Evolutionary conservation across 75 land plant genomes (phyloP), one percentile per base, ranked within the genome.

Genomic region (Ceratopteris richardii): DNA sequence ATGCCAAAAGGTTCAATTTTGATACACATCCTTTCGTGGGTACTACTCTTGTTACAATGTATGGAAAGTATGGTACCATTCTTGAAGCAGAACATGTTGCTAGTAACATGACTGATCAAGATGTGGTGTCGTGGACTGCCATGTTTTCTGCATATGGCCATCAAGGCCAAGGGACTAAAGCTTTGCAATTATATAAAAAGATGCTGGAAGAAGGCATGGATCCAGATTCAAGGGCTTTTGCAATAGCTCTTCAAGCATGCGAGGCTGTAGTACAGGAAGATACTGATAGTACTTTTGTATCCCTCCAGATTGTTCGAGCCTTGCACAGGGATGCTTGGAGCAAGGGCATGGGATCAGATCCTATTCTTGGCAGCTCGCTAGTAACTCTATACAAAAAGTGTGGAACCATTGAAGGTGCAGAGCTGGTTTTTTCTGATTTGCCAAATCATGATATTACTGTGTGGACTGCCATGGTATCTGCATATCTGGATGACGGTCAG

Each of bases 21-120:
- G 56, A 56, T 0, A 53, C 52, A 37, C 74, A 82, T 21, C 70
- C 68, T 44, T 80, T 80, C 54, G 88, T 81, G 16, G 76, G 77
- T 12, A 81, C 70, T 50, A 58, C 84, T 9, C 61, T 81, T 24
- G 16, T 84, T 21, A 80, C 77, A 29, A 72, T 78, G 79, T 84
- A 84, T 43, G 58, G 58, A 14, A 80, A 84, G 57, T 23, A 22
- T n/a, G 66, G 70, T 1, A 14, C 27, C 0, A 20, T 69, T n/a
- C 14, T 12, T 17, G 11, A 22, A 51, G 77, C 77, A 29, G 50
- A 46, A 17, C 50, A 18, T 14, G 50, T 46, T 21, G 3, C 50
- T 21, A 21, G 22, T n/a, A 21, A 17, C 14, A 18, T 46, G 50
- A 2, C 50, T 2, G 50, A 46, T 14, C 3, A 46, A 5, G 50